Conservation (phyloP, 1,284 basidiomycete species). For the Cryptococcus sp. region DNA sequence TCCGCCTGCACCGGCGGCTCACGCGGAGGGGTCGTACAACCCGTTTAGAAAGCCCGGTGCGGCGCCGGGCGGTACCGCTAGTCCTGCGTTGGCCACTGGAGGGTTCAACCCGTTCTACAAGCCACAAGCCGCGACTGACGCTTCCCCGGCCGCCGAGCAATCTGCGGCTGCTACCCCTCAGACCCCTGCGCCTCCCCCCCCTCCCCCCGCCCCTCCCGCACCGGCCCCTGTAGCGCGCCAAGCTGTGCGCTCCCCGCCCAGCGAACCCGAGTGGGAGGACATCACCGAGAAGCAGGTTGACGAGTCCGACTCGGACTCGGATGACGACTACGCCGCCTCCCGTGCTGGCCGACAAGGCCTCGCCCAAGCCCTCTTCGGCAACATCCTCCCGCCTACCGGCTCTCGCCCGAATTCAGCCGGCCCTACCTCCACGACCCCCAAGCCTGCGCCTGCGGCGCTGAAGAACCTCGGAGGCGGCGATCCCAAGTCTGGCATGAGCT, state of each 20-base stretch:
- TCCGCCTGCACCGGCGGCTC: slow-evolving; percentile 18
- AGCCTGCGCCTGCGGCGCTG: slow-evolving; percentile 50
- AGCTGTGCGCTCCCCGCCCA: slow-evolving; percentile 50
- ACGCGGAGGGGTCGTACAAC: slow-evolving; percentile 34
- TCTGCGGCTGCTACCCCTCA: slow-evolving; percentile 36
- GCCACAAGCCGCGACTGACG: slow-evolving; percentile 38
- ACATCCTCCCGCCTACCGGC: slow-evolving; percentile 50
- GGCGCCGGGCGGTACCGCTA: slow-evolving; percentile 14
- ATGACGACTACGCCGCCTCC: slow-evolving; percentile 81
- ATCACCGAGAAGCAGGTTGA: slow-evolving; percentile 66
- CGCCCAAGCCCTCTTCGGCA: slow-evolving; percentile 73
- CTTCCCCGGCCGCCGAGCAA: slow-evolving; percentile 6
- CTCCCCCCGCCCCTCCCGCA: slow-evolving; percentile 42
- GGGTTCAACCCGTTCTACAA: slow-evolving; percentile 54
- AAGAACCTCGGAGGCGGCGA: slow-evolving; percentile 47
- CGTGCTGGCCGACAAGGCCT: slow-evolving; percentile 66
- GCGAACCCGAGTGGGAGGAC: slow-evolving; percentile 80
- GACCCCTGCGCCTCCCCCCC: slow-evolving; percentile 36
- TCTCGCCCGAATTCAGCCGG: slow-evolving; percentile 33
- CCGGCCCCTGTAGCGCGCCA: slow-evolving; percentile 23
- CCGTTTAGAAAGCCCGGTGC: slow-evolving; percentile 52
- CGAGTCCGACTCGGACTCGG: slow-evolving; percentile 56
- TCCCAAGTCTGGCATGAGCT: slow-evolving; percentile 53
- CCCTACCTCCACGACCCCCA: slow-evolving; percentile 47
- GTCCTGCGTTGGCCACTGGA: slow-evolving; percentile 32